Percentiles rank a stretch among this genome's conserved stretches.
Conservation (phyloP, 108 stramenopile genomes). For the Nitzschia sp. region DNA sequence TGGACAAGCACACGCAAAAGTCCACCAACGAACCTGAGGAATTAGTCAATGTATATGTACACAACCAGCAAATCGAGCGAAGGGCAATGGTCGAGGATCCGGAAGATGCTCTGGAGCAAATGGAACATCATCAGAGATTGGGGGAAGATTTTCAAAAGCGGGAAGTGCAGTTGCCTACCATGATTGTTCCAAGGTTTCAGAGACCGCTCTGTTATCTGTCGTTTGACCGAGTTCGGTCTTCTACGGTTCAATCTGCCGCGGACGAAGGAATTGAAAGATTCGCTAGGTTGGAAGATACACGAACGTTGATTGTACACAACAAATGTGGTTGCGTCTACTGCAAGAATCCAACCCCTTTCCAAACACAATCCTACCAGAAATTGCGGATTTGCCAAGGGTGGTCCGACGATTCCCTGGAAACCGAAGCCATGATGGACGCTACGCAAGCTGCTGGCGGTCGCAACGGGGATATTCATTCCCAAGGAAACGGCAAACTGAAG, state of each 20-base stretch:
- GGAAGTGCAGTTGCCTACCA: slow-evolving; percentile 8
- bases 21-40: slow-evolving; percentile 1
- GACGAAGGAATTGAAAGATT: not conserved
- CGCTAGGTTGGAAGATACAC: not conserved
- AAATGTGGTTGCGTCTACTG: slow-evolving; percentile 16
- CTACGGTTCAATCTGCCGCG: not conserved
- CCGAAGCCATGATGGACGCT: no score
- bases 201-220: slow-evolving; percentile 13
- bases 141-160: not conserved
- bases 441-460: not conserved
- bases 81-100: not conserved
- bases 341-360: slow-evolving; percentile 8
- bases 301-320: not conserved
- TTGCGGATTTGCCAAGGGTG: slow-evolving; percentile 5
- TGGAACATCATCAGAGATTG: slow-evolving; percentile 9
- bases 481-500: no score
- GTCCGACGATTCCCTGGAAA: slow-evolving; percentile 11
- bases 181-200: slow-evolving; percentile 5
- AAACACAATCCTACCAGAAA: slow-evolving; percentile 24
- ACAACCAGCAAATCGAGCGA: not conserved
- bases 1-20: not conserved
- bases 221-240: not conserved
- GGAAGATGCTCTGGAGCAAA: slow-evolving; percentile 9
- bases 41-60: slow-evolving; percentile 10
- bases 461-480: not conserved